Evolutionary conservation across 208 protist species (phyloP), one percentile per base, ranked within the genome.

Genomic region (Acanthamoeba comandoni): DNA sequence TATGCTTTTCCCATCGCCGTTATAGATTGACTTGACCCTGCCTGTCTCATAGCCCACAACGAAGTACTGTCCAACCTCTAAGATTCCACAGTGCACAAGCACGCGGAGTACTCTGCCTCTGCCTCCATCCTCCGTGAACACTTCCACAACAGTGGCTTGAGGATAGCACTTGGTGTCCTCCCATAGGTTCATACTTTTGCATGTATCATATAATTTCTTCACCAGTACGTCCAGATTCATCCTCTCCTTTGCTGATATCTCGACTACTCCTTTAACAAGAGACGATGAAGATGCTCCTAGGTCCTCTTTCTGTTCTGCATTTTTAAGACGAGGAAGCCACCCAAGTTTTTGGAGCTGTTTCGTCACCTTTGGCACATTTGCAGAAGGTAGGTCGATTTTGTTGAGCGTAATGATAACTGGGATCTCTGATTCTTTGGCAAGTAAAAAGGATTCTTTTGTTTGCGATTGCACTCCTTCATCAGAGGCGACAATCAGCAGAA

Each of bases 331-430:
- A 39, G 49, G n/a, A 9, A 75, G 7, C 82, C 82, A 90, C 0
- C 82, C 82, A 22, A 75, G 35, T 58, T 35, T 13, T 22, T 26
- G 31, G 48, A 99, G 97, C 62, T 97, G 95, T 43, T 52, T n/a
- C 52, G 26, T 80, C 24, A 92, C 58, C 26, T 91, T 55, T 12
- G 98, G 94, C 65, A 94, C 65, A 77, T 98, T 95, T 0, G 95
- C 96, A 39, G 60, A 87, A 39, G 96, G 94, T 26, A 98, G 97
- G 92, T 99, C 98, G 39, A 98, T 98, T 95, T 99, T 99, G 35
- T 98, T 99, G 86, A 99, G 96, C 8, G 97, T 98, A 0, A 99
- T 97, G 31, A 99, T 94, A 55, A 99, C 93, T 11, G 98, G 97
- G 11, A 90, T n/a, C 2, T 90, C 48, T 11, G 82, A n/a, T 65